Base-by-base conservation (phyloP, 768 basidiomycete genomes). In the Termitomyces sp. region DNA sequence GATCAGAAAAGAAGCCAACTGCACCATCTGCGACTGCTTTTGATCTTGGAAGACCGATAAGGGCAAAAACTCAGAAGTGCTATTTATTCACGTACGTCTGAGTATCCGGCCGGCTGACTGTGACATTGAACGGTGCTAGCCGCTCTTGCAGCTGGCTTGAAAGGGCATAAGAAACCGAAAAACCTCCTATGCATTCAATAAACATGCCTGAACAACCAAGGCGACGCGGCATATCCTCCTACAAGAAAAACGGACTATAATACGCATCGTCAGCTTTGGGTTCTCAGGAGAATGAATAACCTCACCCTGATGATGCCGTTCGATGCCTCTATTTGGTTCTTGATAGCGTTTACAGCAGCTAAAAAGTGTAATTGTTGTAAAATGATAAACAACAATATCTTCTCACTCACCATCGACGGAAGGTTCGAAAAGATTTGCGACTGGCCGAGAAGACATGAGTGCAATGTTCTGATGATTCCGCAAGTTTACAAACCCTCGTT, bases 1-100 rank as follows among this genome's bases (percentile, higher is more conserved):
- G 90, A 64, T 91, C 90, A 62, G 86, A 88, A 70, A 90, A 91
- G 70, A 91, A 92, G 29, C 88, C 88, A 60, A 92, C 82, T 1
- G 89, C 88, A 26, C 90, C 90, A 61, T 92, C 88, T 31, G 90
- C 88, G 7, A 91, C 89, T 4, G 90, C 90, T 70, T 92, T 92
- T 18, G 90, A 90, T 15, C 89, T 91, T 62, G n/a, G 64, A 29
- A 18, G 24, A 26, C 12, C 33, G 20, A 45, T 62, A 4, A 45
- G 46, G 13, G 20, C 26, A 28, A 16, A 16, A 34, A 18, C 13
- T 9, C 28, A 5, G 9, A 37, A 18, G 22, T 16, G 20, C 26
- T 54, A 47, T 57, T 5, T 5, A 29, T 33, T 5, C 8, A 54
- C 80, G 59, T 70, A 90, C 85, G 90, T 92, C 69, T 90, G 88